Conservation (phyloP, 2,329 filamentous ascomycete genomes). For the Lizonia empirigonia region DNA sequence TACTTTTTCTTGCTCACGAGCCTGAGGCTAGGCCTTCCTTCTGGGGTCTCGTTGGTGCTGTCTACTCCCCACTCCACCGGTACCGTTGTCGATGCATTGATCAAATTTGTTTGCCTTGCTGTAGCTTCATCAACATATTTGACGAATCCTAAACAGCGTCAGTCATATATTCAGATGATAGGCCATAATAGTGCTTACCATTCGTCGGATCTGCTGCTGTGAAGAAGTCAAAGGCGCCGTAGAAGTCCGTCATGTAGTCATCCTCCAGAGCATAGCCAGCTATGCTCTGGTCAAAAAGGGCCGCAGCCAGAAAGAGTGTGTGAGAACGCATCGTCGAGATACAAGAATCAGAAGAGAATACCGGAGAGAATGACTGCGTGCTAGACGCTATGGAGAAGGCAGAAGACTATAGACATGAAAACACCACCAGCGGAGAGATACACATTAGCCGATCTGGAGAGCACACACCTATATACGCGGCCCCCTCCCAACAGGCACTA, state of each 20-base stretch:
- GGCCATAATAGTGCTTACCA: conserved; percentile 30
- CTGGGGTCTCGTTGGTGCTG: conserved; percentile 42
- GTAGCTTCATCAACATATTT: conserved; percentile 49
- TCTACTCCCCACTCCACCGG: conserved; percentile 56
- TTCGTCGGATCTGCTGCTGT: conserved; percentile 53
- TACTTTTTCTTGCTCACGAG: conserved; percentile 55
- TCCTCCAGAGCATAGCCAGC: conserved; percentile 50
- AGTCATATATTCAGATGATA: not conserved
- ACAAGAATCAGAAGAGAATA: conserved; percentile 22
- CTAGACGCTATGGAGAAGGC: conserved; percentile 40
- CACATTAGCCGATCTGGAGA: conserved; percentile 17
- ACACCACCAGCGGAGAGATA: conserved; percentile 26
- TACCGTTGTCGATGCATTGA: conserved; percentile 39
- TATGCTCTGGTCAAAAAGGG: conserved; percentile 45
- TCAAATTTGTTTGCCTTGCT: conserved; percentile 50
- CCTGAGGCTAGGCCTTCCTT: conserved; percentile 54
- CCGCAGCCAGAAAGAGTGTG: conserved; percentile 42
- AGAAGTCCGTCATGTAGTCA: conserved; percentile 53
- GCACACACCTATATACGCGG: conserved; percentile 15
- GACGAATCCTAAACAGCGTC: conserved; percentile 40
- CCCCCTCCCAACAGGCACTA: not conserved
- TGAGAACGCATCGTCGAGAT: conserved; percentile 44
- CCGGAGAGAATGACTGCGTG: conserved; percentile 35
- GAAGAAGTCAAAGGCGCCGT: conserved; percentile 53
- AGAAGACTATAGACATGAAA: conserved; percentile 23